Conservation (phyloP, 192 early-diverging fungal genomes). For the Powellomyces hirtus region DNA sequence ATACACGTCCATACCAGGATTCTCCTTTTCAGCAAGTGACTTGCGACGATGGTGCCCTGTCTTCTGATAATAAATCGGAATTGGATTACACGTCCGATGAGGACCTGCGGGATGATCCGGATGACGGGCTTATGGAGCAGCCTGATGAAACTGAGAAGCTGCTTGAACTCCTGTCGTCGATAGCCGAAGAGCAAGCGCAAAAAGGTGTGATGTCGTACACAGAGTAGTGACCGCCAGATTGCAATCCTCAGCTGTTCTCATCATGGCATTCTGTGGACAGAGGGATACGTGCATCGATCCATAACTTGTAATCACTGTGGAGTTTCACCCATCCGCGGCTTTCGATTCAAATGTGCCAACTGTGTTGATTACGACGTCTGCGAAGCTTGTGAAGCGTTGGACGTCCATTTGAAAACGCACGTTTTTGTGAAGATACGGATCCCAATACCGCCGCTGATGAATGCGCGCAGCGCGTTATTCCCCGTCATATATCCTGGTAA, state of each 20-base stretch:
- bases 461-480: slow-evolving; percentile 70
- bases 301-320: slow-evolving; percentile 93
- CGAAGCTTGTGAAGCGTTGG: slow-evolving; percentile 81
- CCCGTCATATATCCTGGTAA: slow-evolving; percentile 77
- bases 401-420: slow-evolving; percentile 77
- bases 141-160: slow-evolving; percentile 64
- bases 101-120: not conserved
- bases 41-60: not conserved
- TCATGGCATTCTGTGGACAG: slow-evolving; percentile 14
- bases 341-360: slow-evolving; percentile 91
- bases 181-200: slow-evolving; percentile 82
- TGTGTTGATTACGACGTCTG: slow-evolving; percentile 94
- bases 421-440: slow-evolving; percentile 88
- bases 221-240: not conserved
- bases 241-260: not conserved
- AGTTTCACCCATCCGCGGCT: slow-evolving; percentile 81
- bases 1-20: not conserved
- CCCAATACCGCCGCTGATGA: slow-evolving; percentile 87
- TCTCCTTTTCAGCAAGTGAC: not conserved
- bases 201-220: slow-evolving; percentile 78
- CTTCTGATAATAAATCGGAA: not conserved
- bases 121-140: not conserved
- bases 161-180: slow-evolving; percentile 74
- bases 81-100: not conserved
- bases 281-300: slow-evolving; percentile 67